Percentiles rank a stretch among this genome's conserved stretches.
phyloP scores from a whole-genome alignment of 306 rosid species.

The Oemleria cerasiformis region DNA sequence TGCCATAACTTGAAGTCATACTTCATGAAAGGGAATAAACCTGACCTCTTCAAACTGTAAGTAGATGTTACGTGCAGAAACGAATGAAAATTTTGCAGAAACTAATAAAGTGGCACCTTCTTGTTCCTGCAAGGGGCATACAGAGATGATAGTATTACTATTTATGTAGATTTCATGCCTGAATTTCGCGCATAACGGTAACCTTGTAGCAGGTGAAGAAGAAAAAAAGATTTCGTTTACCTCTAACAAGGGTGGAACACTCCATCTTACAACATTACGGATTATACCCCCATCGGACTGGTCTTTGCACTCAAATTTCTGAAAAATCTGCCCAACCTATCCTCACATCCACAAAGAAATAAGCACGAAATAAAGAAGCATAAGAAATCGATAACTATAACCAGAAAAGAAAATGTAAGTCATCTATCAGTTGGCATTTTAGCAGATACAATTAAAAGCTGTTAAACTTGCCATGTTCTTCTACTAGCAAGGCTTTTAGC shows the following conservation, averaged over 20 bases:
- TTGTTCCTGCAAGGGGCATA: conserved; percentile 55
- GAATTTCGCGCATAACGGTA: neutral
- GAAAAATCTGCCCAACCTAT: conserved; percentile 92
- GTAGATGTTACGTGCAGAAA: conserved; percentile 76
- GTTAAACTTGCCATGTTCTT: neutral
- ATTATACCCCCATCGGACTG: conserved; percentile 56
- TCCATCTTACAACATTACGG: conserved; percentile 83
- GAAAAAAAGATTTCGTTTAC: conserved; percentile 27
- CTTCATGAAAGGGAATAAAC: conserved; percentile 16
- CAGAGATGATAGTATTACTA: conserved; percentile 13
- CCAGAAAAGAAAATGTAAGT: neutral
- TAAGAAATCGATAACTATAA: neutral
- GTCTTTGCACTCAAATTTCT: conserved; percentile 77
- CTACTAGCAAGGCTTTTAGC: conserved; percentile 12
- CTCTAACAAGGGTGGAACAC: conserved; percentile 80
- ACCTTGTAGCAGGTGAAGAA: conserved; percentile 15
- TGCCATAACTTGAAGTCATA: conserved; percentile 3
- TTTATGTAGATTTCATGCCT: no score
- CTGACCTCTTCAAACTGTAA: conserved; percentile 88
- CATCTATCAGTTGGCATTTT: neutral
- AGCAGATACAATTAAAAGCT: neutral
- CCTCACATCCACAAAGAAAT: conserved; percentile 21
- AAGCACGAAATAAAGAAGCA: conserved; percentile 11
- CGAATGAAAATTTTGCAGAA: conserved; percentile 69
- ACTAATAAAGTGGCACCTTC: conserved; percentile 93